phyloP scores from a whole-genome alignment of 768 basidiomycete genomes.

The Lentinula detonsa region DNA sequence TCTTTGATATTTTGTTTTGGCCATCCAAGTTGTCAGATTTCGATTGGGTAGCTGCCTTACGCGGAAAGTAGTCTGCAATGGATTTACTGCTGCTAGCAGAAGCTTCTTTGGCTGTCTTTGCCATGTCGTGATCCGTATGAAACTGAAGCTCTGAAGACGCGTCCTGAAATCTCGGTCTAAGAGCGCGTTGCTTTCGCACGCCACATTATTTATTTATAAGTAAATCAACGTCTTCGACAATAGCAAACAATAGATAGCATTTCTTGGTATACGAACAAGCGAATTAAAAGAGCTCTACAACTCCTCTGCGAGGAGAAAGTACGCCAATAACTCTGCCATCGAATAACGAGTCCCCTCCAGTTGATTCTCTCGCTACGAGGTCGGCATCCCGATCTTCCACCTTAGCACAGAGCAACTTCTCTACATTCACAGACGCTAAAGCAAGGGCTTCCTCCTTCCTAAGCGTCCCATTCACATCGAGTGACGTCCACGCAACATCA shows the following conservation, averaged over 20 bases:
- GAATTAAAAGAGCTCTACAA: background rate
- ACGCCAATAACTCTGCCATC: slow-evolving; percentile 47
- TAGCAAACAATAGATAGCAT: background rate
- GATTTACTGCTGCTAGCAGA: slow-evolving; percentile 18
- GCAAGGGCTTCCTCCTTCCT: slow-evolving; percentile 37
- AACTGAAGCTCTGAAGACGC: background rate
- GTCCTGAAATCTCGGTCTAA: background rate
- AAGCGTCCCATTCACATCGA: slow-evolving; percentile 34
- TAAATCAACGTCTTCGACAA: too few relatives aligned
- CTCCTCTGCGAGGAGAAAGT: slow-evolving; percentile 32
- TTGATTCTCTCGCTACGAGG: slow-evolving; percentile 39
- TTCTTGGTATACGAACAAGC: background rate
- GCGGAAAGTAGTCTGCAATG: slow-evolving; percentile 44
- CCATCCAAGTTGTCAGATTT: slow-evolving; percentile 14
- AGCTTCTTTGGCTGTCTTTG: slow-evolving; percentile 22
- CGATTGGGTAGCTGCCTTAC: slow-evolving; percentile 18
- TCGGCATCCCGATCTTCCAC: slow-evolving; percentile 34
- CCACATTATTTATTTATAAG: background rate
- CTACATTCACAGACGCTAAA: slow-evolving; percentile 41
- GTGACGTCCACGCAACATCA: slow-evolving; percentile 69
- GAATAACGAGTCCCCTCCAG: slow-evolving; percentile 44
- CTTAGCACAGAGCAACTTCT: slow-evolving; percentile 31
- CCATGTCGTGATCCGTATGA: background rate
- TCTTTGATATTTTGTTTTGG: background rate
- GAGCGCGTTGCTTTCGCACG: background rate